phyloP scores from a whole-genome alignment of 495 filamentous ascomycete genomes.

The Bryoglossum gracile region DNA sequence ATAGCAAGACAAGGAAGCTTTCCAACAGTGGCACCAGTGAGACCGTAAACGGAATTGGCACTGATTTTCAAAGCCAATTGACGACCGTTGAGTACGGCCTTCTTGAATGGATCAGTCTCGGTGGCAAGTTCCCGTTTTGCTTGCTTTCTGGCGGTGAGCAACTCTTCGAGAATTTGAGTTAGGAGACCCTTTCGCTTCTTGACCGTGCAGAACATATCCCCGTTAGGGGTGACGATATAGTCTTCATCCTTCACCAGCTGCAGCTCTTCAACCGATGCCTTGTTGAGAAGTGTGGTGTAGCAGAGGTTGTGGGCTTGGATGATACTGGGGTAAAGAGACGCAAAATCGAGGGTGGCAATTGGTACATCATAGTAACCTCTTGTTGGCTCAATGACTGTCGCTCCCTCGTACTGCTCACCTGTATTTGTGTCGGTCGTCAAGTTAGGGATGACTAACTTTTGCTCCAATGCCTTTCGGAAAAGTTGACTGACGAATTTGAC shows the following conservation, averaged over 20 bases:
- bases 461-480: constrained; percentile 87
- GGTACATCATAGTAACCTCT: constrained; percentile 90
- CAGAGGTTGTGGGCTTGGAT: constrained; percentile 99
- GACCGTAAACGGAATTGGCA: constrained; percentile 95
- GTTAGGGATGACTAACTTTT: constrained; percentile 91
- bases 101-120: constrained; percentile 94
- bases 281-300: constrained; percentile 91
- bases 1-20: constrained; percentile 94
- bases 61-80: constrained; percentile 95
- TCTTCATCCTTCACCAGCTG: constrained; percentile 76
- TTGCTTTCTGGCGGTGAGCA: constrained; percentile 81
- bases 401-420: constrained; percentile 92
- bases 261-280: constrained; percentile 65
- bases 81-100: constrained; percentile 94
- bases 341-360: constrained; percentile 97
- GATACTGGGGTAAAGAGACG: constrained; percentile 95
- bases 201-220: constrained; percentile 83
- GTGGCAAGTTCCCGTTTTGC: constrained; percentile 86
- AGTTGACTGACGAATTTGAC: constrained; percentile 97
- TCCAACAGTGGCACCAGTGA: constrained; percentile 92
- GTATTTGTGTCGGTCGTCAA: constrained; percentile 49
- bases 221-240: constrained; percentile 92
- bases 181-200: constrained; percentile 89
- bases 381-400: constrained; percentile 93
- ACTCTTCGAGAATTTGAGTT: constrained; percentile 89